A percentile compares a stretch with the other conserved stretches of the same genome.
Conservation (phyloP, 1,284 basidiomycete genomes). For the Boletus sp. region DNA sequence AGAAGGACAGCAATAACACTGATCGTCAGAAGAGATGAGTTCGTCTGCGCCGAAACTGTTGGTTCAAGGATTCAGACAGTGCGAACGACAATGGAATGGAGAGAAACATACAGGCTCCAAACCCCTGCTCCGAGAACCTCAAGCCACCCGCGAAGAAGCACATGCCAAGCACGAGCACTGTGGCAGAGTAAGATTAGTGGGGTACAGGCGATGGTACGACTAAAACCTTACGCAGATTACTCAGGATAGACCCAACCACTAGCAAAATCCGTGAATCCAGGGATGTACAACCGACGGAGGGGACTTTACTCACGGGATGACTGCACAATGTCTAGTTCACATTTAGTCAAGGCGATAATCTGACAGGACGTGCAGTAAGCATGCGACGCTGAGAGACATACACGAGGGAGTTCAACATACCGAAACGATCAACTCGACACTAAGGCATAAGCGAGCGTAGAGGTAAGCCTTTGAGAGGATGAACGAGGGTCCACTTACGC, state of each 20-base stretch:
- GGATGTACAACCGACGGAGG: slow-evolving; percentile 27
- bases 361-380: slow-evolving; percentile 33
- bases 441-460: slow-evolving; percentile 27
- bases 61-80: slow-evolving; percentile 15
- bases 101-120: slow-evolving; percentile 53
- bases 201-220: neutral
- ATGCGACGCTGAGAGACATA: slow-evolving; percentile 4
- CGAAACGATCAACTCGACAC: slow-evolving; percentile 77
- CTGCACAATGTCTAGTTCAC: slow-evolving; percentile 80
- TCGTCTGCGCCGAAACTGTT: slow-evolving; percentile 71
- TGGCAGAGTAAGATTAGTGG: neutral
- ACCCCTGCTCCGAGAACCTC: slow-evolving; percentile 73
- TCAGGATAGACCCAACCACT: slow-evolving; percentile 82
- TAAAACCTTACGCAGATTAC: slow-evolving; percentile 59
- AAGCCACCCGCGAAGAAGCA: slow-evolving; percentile 79
- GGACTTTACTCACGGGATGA: slow-evolving; percentile 58
- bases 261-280: slow-evolving; percentile 17
- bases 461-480: slow-evolving; percentile 1
- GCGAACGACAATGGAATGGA: neutral
- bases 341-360: slow-evolving; percentile 80
- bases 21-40: slow-evolving; percentile 75
- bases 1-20: slow-evolving; percentile 79
- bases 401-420: slow-evolving; percentile 35
- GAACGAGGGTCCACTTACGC: slow-evolving; percentile 50
- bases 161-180: slow-evolving; percentile 72